Evolutionary conservation across 177 flowering plant species (phyloP).

Genomic region (Vitis hybrid): DNA sequence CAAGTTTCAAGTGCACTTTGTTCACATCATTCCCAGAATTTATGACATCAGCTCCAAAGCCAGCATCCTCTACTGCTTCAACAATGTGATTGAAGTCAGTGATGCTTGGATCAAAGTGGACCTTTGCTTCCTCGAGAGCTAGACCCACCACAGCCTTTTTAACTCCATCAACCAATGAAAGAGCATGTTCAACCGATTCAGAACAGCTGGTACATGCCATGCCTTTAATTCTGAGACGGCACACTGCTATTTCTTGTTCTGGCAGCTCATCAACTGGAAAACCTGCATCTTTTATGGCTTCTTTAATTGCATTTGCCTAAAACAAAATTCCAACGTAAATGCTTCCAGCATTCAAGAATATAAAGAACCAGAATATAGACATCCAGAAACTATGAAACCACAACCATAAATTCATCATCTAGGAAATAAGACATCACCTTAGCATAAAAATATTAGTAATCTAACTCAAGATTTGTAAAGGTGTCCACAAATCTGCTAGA

Average conservation of each 20-base stretch:
- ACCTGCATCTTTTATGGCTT: conserved; percentile 68
- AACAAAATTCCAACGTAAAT: conserved; percentile 3
- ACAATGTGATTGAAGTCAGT: conserved; percentile 48
- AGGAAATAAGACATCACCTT: too few species aligned
- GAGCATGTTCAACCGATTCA: conserved; percentile 77
- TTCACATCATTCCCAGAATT: conserved; percentile 67
- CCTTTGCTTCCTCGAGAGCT: conserved; percentile 89
- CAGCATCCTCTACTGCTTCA: conserved; percentile 78
- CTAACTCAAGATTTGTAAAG: too few species aligned
- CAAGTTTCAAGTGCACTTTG: conserved; percentile 68
- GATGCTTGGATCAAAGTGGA: conserved; percentile 74
- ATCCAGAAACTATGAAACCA: not conserved
- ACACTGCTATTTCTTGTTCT: conserved; percentile 80
- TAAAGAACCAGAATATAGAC: not conserved
- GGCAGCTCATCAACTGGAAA: conserved; percentile 64
- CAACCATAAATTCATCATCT: not conserved
- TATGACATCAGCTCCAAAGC: conserved; percentile 86
- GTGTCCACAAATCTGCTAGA: too few species aligned
- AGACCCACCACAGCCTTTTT: conserved; percentile 87
- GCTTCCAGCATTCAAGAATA: not conserved
- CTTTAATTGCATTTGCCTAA: conserved; percentile 64
- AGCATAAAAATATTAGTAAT: too few species aligned
- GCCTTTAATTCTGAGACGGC: conserved; percentile 78
- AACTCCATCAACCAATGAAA: conserved; percentile 69
- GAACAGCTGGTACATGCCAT: conserved; percentile 97